Evolutionary conservation across 1,284 basidiomycete genomes (phyloP).

Genomic region (Ganoderma lucidum): DNA sequence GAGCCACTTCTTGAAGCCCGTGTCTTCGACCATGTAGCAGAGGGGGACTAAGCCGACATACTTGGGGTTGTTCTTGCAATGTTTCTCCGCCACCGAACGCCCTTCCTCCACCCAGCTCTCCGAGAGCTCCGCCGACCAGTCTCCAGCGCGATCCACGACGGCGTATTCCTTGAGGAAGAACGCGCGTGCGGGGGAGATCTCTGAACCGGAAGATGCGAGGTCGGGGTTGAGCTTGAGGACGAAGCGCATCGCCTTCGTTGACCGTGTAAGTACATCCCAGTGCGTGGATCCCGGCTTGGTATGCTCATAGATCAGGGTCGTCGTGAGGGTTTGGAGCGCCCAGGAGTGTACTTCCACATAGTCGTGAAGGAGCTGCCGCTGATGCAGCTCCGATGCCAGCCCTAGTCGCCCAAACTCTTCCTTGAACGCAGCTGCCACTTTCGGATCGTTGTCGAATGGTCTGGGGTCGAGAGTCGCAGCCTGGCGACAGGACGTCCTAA

Average conservation of each 20-base stretch:
- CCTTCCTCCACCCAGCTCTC: background rate
- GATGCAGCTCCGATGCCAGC: background rate
- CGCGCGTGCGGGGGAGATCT: background rate
- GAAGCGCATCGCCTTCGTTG: background rate
- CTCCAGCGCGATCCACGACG: background rate
- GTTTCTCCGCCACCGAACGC: background rate
- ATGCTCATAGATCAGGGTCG: background rate
- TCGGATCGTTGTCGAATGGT: background rate
- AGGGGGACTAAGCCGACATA: background rate
- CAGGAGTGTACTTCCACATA: background rate
- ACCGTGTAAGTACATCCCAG: background rate
- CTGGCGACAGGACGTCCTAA: background rate
- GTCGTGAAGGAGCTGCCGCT: background rate
- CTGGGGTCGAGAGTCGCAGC: background rate
- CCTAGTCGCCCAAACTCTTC: background rate
- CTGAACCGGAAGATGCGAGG: background rate
- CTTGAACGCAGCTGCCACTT: background rate
- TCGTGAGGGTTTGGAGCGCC: background rate
- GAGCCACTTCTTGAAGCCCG: background rate
- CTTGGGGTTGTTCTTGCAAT: background rate
- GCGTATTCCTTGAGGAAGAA: background rate
- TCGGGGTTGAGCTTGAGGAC: background rate
- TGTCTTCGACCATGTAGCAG: background rate
- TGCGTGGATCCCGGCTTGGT: background rate
- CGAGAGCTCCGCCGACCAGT: background rate